Conservation (phyloP, 805 yeast species). For the Kodamaea fukazawae region DNA sequence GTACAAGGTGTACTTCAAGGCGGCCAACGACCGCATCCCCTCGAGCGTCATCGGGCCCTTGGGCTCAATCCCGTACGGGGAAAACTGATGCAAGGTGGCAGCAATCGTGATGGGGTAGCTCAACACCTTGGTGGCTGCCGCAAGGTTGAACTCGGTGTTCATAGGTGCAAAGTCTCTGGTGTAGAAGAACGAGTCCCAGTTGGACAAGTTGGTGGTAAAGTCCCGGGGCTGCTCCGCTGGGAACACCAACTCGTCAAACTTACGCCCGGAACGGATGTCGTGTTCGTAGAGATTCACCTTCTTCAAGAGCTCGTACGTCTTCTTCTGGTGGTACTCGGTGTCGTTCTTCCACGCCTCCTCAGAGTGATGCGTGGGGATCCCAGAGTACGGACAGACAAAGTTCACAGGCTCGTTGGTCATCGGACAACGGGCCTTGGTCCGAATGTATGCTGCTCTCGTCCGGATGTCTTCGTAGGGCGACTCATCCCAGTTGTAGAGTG, state of each 20-base stretch:
- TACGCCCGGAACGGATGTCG: conserved; percentile 89
- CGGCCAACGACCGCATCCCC: conserved; percentile 91
- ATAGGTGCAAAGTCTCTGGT: conserved; percentile 90
- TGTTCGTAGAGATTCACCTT: conserved; percentile 92
- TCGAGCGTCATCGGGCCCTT: conserved; percentile 87
- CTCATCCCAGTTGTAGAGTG: conserved; percentile 76
- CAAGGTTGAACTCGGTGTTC: conserved; percentile 95
- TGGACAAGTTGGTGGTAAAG: conserved; percentile 67
- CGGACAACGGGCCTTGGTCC: conserved; percentile 87
- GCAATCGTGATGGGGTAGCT: conserved; percentile 92
- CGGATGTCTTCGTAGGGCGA: conserved; percentile 87
- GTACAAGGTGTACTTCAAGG: conserved; percentile 83
- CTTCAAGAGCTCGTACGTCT: conserved; percentile 69
- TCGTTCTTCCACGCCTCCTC: conserved; percentile 87
- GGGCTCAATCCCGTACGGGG: conserved; percentile 80
- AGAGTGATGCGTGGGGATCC: conserved; percentile 94
- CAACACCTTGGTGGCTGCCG: conserved; percentile 91
- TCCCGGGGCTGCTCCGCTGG: conserved; percentile 79
- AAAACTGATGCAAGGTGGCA: conserved; percentile 73
- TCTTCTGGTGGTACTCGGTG: conserved; percentile 61
- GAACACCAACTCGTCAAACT: conserved; percentile 93
- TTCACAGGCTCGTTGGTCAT: conserved; percentile 78
- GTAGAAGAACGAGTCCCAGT: conserved; percentile 92
- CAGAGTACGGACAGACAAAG: conserved; percentile 88
- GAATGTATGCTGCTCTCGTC: conserved; percentile 85